Evolutionary conservation across 257 asterid genomes (phyloP), one percentile per base, ranked within the genome.

Genomic region (Striga asiatica): DNA sequence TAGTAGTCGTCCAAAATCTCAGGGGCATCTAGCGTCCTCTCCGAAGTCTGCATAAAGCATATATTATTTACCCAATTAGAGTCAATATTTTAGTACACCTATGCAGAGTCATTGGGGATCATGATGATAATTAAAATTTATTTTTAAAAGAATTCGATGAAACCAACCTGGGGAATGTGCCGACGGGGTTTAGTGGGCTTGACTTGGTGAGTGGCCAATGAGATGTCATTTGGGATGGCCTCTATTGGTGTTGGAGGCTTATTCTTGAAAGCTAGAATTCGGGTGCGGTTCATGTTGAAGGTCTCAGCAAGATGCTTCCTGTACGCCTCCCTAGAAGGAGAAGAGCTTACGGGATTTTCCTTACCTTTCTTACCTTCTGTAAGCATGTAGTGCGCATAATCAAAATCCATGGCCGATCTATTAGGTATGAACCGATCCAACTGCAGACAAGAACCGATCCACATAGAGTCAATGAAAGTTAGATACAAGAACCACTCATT

Each of bases 351-450:
- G 12, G 98, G 94, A 39, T 81, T 87, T 72, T 83, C 92, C 95
- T 89, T 89, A 76, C 86, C 96, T 77, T 81, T 85, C 71, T 69
- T 72, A 53, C 81, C 80, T 70, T 75, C 93, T 2, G 96, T 86
- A 9, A 91, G 81, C 96, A 91, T 91, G 81, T 70, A 80, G 66
- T 78, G 95, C 0, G 95, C 98, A 29, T 73, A 91, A 54, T 84
- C 95, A 3, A 86, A 76, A 62, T 91, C 96, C 83, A 92, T 92
- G 0, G 97, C 98, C 1, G 97, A 92, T 65, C 97, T 79, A 56
- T 92, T 92, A 7, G 98, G 98, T 35, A 91, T 91, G 79, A 91
- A 91, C 56, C 98, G 83, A 62, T 91, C 98, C 85, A 87, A 72
- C 98, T 88, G 83, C 35, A 28, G 20, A 37, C 50, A 74, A 68